A percentile compares a stretch with the other conserved stretches of the same genome.
These are phyloP conservation scores for Yarrowia galli DNA, from an alignment of 1,139 yeast species.

Conservation along the genomic window DNA sequence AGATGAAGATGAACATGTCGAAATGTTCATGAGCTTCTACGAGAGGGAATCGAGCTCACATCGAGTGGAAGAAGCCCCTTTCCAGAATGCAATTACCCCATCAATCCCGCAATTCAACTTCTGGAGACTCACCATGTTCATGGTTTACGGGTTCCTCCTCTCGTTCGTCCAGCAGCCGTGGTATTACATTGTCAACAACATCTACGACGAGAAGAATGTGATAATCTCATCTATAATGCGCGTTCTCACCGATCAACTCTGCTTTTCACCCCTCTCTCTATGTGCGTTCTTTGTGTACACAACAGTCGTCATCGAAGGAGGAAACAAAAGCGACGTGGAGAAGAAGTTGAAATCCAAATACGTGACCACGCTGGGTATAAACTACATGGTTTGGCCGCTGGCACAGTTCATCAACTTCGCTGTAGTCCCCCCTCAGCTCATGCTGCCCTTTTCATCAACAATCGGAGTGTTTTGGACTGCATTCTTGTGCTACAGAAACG, in stretches of 20 bases:
- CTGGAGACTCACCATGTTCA: constrained; percentile 53
- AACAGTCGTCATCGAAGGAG: constrained; percentile 79
- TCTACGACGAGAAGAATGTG: constrained; percentile 77
- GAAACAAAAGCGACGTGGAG: constrained; percentile 68
- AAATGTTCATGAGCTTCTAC: constrained; percentile 47
- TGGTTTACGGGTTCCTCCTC: constrained; percentile 81
- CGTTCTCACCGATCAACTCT: constrained; percentile 86
- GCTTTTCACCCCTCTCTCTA: constrained; percentile 82
- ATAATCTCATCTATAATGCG: constrained; percentile 83
- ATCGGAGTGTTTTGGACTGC: constrained; percentile 95
- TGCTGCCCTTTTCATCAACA: constrained; percentile 90
- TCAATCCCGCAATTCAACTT: neutral
- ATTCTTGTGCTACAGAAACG: constrained; percentile 78
- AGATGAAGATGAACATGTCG: constrained; percentile 42
- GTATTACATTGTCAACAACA: constrained; percentile 80
- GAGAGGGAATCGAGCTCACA: neutral
- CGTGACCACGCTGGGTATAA: constrained; percentile 76
- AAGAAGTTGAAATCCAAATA: constrained; percentile 70
- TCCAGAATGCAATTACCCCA: neutral
- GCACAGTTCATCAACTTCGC: constrained; percentile 90
- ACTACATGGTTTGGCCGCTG: constrained; percentile 92
- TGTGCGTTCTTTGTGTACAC: constrained; percentile 84
- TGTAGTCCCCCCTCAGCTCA: constrained; percentile 76
- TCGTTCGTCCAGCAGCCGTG: constrained; percentile 88
- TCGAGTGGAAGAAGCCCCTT: neutral